A percentile compares a stretch with the other conserved stretches of the same genome.
Evolutionary conservation across 73 alveolate species (phyloP).

Genomic region (Paramecium caudatum): DNA sequence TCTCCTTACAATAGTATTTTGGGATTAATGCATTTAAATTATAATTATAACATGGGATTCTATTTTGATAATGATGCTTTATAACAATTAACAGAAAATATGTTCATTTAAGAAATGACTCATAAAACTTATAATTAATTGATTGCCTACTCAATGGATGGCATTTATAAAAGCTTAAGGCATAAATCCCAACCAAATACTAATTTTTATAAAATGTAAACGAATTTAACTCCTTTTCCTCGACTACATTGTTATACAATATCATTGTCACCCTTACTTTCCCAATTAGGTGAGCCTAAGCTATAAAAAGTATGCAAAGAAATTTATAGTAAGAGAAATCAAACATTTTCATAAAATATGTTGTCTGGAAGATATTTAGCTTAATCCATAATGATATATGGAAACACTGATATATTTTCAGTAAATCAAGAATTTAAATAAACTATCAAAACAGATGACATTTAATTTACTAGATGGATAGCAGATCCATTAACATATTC

Average conservation of each 20-base stretch:
- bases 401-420: neutral
- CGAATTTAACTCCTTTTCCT: slow-evolving; percentile 18
- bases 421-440: slow-evolving; percentile 10
- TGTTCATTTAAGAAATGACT: neutral
- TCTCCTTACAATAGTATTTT: slow-evolving; percentile 2
- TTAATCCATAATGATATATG: neutral
- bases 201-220: neutral
- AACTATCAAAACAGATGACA: neutral
- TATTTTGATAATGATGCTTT: slow-evolving; percentile 50
- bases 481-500: neutral
- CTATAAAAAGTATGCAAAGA: neutral
- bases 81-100: slow-evolving; percentile 21
- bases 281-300: neutral
- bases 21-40: slow-evolving; percentile 24
- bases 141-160: neutral
- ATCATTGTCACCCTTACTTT: slow-evolving; percentile 20
- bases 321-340: neutral
- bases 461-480: neutral
- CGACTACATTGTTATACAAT: slow-evolving; percentile 14
- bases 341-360: neutral
- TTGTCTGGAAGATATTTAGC: neutral
- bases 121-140: slow-evolving; percentile 18
- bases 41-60: neutral
- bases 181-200: neutral
- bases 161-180: neutral